A percentile compares a stretch with the other conserved stretches of the same genome.
phyloP scores from a whole-genome alignment of 257 asterid genomes.

The Solanum rostratum region DNA sequence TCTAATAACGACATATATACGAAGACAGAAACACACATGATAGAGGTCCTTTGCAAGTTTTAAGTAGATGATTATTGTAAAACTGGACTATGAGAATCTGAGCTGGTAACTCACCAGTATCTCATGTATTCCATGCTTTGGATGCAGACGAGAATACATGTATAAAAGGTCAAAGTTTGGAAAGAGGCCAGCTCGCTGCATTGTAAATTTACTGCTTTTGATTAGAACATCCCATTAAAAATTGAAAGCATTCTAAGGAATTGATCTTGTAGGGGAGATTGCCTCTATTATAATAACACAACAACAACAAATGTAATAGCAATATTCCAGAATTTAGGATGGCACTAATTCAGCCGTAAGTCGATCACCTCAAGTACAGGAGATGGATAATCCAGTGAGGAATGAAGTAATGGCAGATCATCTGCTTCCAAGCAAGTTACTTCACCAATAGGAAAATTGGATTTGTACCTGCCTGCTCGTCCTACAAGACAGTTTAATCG shows the following conservation, averaged over 20 bases:
- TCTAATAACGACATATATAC: not conserved
- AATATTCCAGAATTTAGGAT: not conserved
- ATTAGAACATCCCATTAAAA: not conserved
- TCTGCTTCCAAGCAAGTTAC: slow-evolving; percentile 60
- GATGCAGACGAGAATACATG: slow-evolving; percentile 67
- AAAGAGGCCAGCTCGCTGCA: slow-evolving; percentile 90
- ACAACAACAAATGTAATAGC: not conserved
- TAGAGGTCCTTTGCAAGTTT: not conserved
- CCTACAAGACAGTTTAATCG: slow-evolving; percentile 41
- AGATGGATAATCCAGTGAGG: slow-evolving; percentile 63
- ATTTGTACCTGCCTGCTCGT: slow-evolving; percentile 95
- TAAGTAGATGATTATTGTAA: not conserved
- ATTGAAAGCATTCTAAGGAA: not conserved
- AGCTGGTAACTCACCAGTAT: slow-evolving; percentile 52
- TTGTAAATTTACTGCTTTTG: slow-evolving; percentile 6
- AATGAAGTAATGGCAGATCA: slow-evolving; percentile 80
- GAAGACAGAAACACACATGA: not conserved
- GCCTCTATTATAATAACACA: not conserved
- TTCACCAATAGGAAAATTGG: slow-evolving; percentile 75
- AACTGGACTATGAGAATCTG: not conserved
- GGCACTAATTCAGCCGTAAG: not conserved
- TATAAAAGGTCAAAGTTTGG: slow-evolving; percentile 73
- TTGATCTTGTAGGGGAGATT: not conserved
- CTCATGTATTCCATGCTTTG: slow-evolving; percentile 50
- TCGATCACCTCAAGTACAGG: slow-evolving; percentile 67